phyloP scores from a whole-genome alignment of 306 rosid species.

The Vigna unguiculata region DNA sequence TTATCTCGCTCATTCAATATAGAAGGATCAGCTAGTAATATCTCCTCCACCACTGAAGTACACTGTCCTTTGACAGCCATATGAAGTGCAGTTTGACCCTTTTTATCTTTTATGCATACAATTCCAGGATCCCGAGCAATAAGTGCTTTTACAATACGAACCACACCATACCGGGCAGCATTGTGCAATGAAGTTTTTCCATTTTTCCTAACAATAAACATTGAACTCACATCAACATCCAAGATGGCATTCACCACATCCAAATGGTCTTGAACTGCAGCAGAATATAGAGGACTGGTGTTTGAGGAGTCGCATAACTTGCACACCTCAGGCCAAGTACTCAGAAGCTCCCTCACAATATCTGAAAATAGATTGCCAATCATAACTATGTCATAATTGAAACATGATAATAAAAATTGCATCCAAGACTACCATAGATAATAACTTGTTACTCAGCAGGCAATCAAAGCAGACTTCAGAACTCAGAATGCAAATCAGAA shows the following conservation, averaged over 20 bases:
- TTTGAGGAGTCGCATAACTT: slow-evolving; percentile 71
- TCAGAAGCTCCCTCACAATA: slow-evolving; percentile 75
- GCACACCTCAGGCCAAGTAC: slow-evolving; percentile 82
- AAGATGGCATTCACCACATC: slow-evolving; percentile 85
- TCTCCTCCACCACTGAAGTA: slow-evolving; percentile 72
- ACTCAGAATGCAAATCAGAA: background rate
- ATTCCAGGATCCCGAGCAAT: slow-evolving; percentile 71
- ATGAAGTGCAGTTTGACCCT: slow-evolving; percentile 94
- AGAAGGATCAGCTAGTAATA: slow-evolving; percentile 63
- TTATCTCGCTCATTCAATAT: slow-evolving; percentile 86
- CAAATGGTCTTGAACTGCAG: slow-evolving; percentile 79
- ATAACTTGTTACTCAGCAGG: slow-evolving; percentile 13
- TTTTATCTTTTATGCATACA: slow-evolving; percentile 83
- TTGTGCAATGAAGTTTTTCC: slow-evolving; percentile 92
- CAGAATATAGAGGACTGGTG: slow-evolving; percentile 91
- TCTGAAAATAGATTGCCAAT: slow-evolving; percentile 56
- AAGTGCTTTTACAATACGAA: slow-evolving; percentile 66
- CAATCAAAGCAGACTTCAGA: background rate
- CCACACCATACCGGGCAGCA: slow-evolving; percentile 78
- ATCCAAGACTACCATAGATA: background rate
- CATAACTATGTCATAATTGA: slow-evolving; percentile 17
- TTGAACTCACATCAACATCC: slow-evolving; percentile 70
- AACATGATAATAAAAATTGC: background rate
- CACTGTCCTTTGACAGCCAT: slow-evolving; percentile 96
- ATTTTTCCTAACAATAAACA: slow-evolving; percentile 81